Evolutionary conservation across 495 filamentous ascomycete genomes (phyloP).

Genomic region (Aspergillus conjunctus): DNA sequence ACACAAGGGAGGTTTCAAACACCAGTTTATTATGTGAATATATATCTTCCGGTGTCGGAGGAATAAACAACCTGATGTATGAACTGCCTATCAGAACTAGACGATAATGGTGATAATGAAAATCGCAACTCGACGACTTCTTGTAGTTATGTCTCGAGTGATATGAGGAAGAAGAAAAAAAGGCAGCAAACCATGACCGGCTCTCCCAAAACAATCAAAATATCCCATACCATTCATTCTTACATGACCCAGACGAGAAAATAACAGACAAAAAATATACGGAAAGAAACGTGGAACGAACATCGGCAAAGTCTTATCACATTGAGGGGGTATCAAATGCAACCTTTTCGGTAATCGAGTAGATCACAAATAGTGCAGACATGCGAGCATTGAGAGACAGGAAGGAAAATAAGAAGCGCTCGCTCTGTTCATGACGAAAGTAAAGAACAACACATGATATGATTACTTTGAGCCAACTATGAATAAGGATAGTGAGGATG

Average conservation of each 20-base stretch:
- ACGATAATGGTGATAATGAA: too few relatives aligned
- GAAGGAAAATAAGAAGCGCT: neutral
- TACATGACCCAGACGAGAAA: neutral
- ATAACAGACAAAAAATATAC: neutral
- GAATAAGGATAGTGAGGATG: neutral
- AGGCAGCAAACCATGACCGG: too few relatives aligned
- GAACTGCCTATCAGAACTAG: too few relatives aligned
- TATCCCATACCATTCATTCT: too few relatives aligned
- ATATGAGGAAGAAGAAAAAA: too few relatives aligned
- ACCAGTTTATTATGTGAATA: too few relatives aligned
- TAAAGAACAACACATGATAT: neutral
- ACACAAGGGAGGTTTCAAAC: too few relatives aligned
- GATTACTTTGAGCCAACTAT: neutral
- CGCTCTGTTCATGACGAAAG: neutral
- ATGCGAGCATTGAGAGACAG: neutral
- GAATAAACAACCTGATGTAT: too few relatives aligned
- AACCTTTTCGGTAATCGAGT: constrained; percentile 8
- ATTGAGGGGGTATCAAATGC: constrained; percentile 26
- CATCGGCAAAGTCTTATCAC: neutral
- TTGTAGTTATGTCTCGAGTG: too few relatives aligned
- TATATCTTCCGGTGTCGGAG: too few relatives aligned
- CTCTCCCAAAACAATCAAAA: too few relatives aligned
- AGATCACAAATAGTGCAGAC: neutral
- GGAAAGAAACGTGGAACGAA: neutral
- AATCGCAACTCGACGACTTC: too few relatives aligned